Evolutionary conservation across 805 yeast species (phyloP), one percentile per base, ranked within the genome.

Genomic region (Ogataea trehalophila): DNA sequence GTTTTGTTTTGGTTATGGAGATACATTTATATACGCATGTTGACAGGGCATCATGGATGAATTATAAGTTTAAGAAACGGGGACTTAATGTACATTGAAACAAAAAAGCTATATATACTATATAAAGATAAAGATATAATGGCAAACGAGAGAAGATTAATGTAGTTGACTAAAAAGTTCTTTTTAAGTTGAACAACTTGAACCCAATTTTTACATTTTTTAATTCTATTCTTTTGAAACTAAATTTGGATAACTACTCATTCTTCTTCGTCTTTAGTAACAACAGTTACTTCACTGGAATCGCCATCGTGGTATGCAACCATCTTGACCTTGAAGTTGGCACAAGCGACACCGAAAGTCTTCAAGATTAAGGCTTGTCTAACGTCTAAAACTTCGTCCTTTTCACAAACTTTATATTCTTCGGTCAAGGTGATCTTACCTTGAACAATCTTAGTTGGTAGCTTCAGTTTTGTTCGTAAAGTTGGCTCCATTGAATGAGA

Each of bases 401-500:
- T 72, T 46, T 73, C 74, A 69, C 96, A 88, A 36, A 95, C 97
- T 41, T 75, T 76, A 69, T 79, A 88, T 37, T 94, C 94, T 56
- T 81, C 80, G 18, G 79, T 80, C 42, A 94, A 72, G 49, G 78
- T 75, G 55, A 94, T 85, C 66, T 92, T 92, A 66, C 99, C 99
- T 44, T 83, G 76, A 62, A 85, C 86, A 55, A 94, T 86, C 63
- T 81, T 84, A 5, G 98, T 91, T 57, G 99, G 98, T 58, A 94
- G 80, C 64, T 92, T 91, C 56, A 82, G 82, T 64, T 86, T 86
- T 68, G 82, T 87, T 75, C 99, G 85, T 62, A 94, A 69, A 37
- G 96, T 88, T 60, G 90, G 88, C 69, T 94, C 99, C 71, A 95
- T 77, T 6, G 98, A 89, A 66, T 94, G 99, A 13, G 95, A 85